phyloP scores from a whole-genome alignment of 805 yeast genomes.

The Pichia californica region DNA sequence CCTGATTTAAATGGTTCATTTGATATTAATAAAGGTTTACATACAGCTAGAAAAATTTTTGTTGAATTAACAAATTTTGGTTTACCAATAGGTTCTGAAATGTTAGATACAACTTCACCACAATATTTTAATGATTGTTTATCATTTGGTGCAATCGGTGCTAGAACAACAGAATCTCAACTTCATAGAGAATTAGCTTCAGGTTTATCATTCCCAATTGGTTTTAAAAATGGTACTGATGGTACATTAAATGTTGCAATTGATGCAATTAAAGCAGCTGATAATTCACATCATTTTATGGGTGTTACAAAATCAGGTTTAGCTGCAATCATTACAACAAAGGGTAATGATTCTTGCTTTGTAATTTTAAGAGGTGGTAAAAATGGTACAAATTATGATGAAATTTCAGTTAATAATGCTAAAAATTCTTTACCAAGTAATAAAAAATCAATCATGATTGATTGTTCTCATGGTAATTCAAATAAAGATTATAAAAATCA shows the following conservation, averaged over 20 bases:
- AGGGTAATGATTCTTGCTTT: conserved; percentile 92
- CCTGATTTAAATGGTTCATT: conserved; percentile 90
- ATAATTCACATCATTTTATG: conserved; percentile 90
- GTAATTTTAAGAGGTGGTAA: conserved; percentile 95
- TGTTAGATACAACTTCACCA: conserved; percentile 97
- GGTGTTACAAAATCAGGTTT: conserved; percentile 96
- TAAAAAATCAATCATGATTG: conserved; percentile 77
- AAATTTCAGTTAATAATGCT: conserved; percentile 66
- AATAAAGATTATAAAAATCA: conserved; percentile 91
- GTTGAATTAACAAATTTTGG: conserved; percentile 72
- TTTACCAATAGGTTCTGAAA: conserved; percentile 93
- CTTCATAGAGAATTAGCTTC: conserved; percentile 95
- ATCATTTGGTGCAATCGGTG: conserved; percentile 97
- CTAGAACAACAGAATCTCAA: conserved; percentile 97
- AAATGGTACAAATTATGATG: conserved; percentile 88
- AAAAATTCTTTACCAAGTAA: conserved; percentile 49
- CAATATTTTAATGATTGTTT: conserved; percentile 89
- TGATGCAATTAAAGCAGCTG: conserved; percentile 90
- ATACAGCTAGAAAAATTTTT: conserved; percentile 79
- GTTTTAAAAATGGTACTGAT: conserved; percentile 97
- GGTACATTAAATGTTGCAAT: conserved; percentile 92
- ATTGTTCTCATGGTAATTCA: conserved; percentile 97
- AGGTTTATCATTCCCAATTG: conserved; percentile 95
- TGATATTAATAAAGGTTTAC: conserved; percentile 91
- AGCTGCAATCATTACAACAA: conserved; percentile 93